Base-by-base conservation (phyloP, 495 filamentous ascomycete genomes). In the Xanthoparmelia taractica region DNA sequence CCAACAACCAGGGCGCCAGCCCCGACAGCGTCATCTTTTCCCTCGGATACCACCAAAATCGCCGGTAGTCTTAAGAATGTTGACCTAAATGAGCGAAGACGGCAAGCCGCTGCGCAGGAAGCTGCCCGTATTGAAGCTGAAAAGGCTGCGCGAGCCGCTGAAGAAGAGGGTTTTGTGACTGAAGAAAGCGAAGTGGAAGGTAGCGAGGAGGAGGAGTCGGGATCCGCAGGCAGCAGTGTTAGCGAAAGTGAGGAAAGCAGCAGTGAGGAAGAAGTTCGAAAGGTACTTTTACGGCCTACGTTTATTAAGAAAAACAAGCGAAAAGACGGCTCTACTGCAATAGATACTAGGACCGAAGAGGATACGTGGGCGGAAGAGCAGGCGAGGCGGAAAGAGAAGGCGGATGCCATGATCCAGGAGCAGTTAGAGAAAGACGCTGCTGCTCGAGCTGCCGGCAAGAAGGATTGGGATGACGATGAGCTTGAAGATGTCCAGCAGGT, bases 281-380 rank as follows among this genome's bases (percentile, higher is more conserved):
- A 85, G 54, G 81, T 84, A 58, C 85, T 97, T 64, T 76, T 95
- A 61, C 85, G 92, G 52, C 94, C 94, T 13, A 96, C 90, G 27
- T 97, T 99, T 73, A 87, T 97, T 59, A 89, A 89, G 45, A 96
- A 97, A 70, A 83, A 80, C 58, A 81, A 90, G 65, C 85, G 94
- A 54, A 79, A 78, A 50, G 70, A 69, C 41, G 70, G 64, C 8
- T 68, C 45, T 54, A 61, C 63, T 20, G 59, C 64, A 34, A 65
- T 71, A 1, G 69, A 72, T 33, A 68, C 70, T 31, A 75, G 66
- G 20, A 67, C 73, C 23, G 76, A 79, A n/a, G 82, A 79, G 23
- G 77, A 82, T 60, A 64, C 68, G 41, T 72, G 70, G 27, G 84
- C 77, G 0, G 84, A 86, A 27, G 79, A 84, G 40, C 85, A 91